phyloP scores from a whole-genome alignment of 805 yeast species.

The Candida takata region DNA sequence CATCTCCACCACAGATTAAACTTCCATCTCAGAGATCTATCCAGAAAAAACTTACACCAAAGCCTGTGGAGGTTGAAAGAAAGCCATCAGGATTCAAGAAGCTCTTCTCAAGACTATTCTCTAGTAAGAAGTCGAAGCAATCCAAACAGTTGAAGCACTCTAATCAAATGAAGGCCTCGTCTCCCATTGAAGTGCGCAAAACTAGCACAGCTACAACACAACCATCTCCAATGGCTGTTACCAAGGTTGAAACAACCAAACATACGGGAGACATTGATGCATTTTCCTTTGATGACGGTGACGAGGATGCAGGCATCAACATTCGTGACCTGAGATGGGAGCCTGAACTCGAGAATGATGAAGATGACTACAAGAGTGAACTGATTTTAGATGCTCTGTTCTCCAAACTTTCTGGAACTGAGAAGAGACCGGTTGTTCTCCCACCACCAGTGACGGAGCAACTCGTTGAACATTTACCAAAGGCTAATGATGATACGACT shows the following conservation, averaged over 20 bases:
- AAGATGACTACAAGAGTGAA: conserved; percentile 8
- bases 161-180: too few relatives aligned
- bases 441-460: background rate
- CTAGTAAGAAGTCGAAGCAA: conserved; percentile 6
- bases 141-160: too few relatives aligned
- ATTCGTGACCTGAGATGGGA: conserved; percentile 9
- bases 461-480: background rate
- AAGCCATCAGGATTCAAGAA: conserved; percentile 19
- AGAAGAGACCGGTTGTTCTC: background rate
- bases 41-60: background rate
- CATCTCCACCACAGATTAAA: conserved; percentile 4
- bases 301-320: conserved; percentile 16
- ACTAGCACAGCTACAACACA: too few relatives aligned
- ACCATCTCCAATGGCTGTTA: too few relatives aligned
- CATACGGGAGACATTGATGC: conserved; percentile 5
- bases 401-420: conserved; percentile 1
- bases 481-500: background rate
- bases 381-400: conserved; percentile 4
- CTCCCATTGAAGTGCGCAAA: too few relatives aligned
- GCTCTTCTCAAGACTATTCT: conserved; percentile 16
- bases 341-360: conserved; percentile 11
- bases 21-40: background rate
- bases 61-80: conserved; percentile 6
- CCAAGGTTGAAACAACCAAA: background rate
- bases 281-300: conserved; percentile 23